Base-by-base conservation (phyloP, 345 rosid genomes). In the Punica granatum region DNA sequence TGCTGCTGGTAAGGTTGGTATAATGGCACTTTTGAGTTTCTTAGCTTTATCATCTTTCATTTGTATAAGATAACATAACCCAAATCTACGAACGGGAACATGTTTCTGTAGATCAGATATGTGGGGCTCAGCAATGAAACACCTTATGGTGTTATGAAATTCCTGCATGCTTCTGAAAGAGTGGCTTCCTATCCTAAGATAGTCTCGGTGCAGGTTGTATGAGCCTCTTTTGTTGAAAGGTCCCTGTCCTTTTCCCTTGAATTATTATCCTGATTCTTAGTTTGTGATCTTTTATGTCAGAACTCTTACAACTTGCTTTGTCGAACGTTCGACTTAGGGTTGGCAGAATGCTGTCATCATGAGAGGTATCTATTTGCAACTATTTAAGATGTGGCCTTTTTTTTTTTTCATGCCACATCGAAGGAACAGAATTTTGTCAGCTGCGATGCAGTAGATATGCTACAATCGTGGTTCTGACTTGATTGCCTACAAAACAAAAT, bases 61-160 rank as follows among this genome's bases (percentile, higher is more conserved):
- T 71, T 19, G 28, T 15, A 19, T 49, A 43, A 43, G n/a, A 43
- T 54, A 54, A 25, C 32, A 8, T 26, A 23, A 9, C 32, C 32
- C 60, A 11, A 28, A 56, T 56, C 34, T 14, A 56, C 7, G 34
- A 6, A 26, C 34, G 26, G 61, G 61, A 26, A 46, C 14, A 31
- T 49, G 49, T 65, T 28, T 33, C 28, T 80, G 71, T 72, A 87
- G 92, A 69, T 87, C 67, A 76, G 84, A 72, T 85, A 80, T 67
- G 72, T 81, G 67, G 92, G 88, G 65, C 81, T 87, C 51, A 80
- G 88, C 78, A 87, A 84, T 63, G 88, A 85, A 72, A 84, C 88
- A 33, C 84, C 88, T 31, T 87, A 79, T 72, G 92, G 92, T 26
- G 48, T 81, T 59, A 84, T 81, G 89, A 83, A 77, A 78, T 83